These are phyloP conservation scores for Schizosaccharomyces cryophilus DNA, from an alignment of 805 yeast species.

Conservation along the genomic window DNA sequence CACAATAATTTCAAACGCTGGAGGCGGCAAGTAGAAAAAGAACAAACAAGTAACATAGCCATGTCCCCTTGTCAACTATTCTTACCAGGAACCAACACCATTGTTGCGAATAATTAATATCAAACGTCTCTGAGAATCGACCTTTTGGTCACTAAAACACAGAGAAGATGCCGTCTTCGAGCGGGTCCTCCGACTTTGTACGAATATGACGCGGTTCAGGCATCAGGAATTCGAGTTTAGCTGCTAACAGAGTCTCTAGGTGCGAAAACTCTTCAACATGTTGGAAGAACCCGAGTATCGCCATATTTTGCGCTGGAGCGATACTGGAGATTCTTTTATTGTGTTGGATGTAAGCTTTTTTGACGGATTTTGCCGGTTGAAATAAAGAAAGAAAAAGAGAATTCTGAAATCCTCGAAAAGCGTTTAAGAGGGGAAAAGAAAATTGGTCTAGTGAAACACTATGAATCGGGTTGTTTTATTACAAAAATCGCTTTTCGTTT, in stretches of 20 bases:
- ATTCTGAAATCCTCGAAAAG: neutral
- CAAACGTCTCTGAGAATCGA: neutral
- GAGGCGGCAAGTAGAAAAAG: too few species aligned
- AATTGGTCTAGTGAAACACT: neutral
- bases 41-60: too few species aligned
- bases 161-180: neutral
- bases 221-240: too few species aligned
- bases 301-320: conserved; percentile 66
- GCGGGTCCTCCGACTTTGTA: conserved; percentile 1
- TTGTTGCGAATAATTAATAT: neutral
- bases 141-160: neutral
- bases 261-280: conserved; percentile 27
- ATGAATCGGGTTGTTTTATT: neutral
- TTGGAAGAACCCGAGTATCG: conserved; percentile 57
- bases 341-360: conserved; percentile 32
- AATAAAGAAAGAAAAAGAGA: neutral
- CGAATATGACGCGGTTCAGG: neutral
- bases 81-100: neutral
- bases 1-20: too few species aligned
- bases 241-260: neutral
- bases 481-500: neutral
- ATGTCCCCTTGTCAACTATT: too few species aligned
- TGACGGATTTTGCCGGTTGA: neutral
- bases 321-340: conserved; percentile 62
- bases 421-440: neutral